These are phyloP conservation scores for Skeletonema marinoi DNA, from an alignment of 108 stramenopile species.

Conservation along the genomic window DNA sequence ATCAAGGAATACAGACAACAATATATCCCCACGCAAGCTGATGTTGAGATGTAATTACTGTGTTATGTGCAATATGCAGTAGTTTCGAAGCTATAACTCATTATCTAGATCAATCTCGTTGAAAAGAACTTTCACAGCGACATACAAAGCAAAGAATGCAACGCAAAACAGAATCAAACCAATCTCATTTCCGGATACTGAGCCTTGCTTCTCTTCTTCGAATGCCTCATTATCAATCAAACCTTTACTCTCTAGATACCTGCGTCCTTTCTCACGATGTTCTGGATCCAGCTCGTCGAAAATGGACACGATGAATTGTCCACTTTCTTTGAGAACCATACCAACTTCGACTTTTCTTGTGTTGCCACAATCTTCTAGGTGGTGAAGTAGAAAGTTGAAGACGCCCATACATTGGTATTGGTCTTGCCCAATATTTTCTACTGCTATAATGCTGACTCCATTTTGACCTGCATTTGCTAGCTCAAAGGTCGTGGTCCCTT, in stretches of 20 bases:
- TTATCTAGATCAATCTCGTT: constrained; percentile 29
- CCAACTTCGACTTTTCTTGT: constrained; percentile 61
- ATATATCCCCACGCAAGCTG: constrained; percentile 5
- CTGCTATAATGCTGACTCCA: constrained; percentile 77
- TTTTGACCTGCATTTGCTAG: constrained; percentile 58
- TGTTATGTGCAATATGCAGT: neutral
- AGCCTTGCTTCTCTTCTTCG: constrained; percentile 9
- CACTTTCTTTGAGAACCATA: constrained; percentile 67
- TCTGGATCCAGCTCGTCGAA: constrained; percentile 82
- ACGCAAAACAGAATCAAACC: constrained; percentile 25
- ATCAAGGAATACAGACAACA: constrained; percentile 59
- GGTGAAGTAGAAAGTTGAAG: constrained; percentile 77
- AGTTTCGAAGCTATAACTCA: constrained; percentile 19
- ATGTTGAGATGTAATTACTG: neutral
- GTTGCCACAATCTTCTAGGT: constrained; percentile 38
- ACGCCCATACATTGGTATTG: constrained; percentile 57
- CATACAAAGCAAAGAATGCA: constrained; percentile 39
- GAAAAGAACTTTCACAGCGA: constrained; percentile 35
- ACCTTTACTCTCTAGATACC: constrained; percentile 44
- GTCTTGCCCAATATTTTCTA: constrained; percentile 61
- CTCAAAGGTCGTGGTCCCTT: constrained; percentile 62
- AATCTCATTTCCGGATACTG: constrained; percentile 34
- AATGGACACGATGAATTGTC: constrained; percentile 72
- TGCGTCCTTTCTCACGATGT: constrained; percentile 61
- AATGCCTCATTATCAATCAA: neutral